These are phyloP conservation scores for Darksidea phi DNA, from an alignment of 495 filamentous ascomycete species.

Conservation along the genomic window DNA sequence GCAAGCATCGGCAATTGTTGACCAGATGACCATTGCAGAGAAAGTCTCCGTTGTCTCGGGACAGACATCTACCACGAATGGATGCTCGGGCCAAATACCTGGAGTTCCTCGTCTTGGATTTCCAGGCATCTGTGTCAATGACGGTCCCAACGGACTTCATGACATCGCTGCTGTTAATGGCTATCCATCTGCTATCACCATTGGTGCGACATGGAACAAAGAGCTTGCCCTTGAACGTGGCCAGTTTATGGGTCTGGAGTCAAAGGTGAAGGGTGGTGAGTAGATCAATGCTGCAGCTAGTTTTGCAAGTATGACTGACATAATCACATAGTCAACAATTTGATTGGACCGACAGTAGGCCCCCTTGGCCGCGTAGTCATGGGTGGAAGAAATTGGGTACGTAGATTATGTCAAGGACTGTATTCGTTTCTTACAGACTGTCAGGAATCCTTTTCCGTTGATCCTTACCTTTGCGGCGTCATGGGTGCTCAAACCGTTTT, in stretches of 20 bases:
- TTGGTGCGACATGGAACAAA: neutral
- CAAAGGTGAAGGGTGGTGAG: neutral
- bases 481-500: conserved; percentile 46
- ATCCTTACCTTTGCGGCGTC: neutral
- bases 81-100: conserved; percentile 53
- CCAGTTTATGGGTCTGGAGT: neutral
- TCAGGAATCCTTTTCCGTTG: neutral
- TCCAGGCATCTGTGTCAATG: neutral
- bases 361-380: neutral
- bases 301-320: neutral
- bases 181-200: neutral
- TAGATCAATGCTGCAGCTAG: neutral
- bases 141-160: neutral
- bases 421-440: neutral
- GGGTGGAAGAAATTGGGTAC: neutral
- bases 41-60: conserved; percentile 56
- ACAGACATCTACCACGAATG: conserved; percentile 15
- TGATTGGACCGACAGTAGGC: neutral
- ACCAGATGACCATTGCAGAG: conserved; percentile 58
- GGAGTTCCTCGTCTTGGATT: conserved; percentile 52
- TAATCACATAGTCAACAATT: neutral
- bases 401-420: neutral
- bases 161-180: neutral
- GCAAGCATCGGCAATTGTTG: conserved; percentile 55
- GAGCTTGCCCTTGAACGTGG: neutral